A percentile compares a stretch with the other conserved stretches of the same genome.
phyloP scores from a whole-genome alignment of 2,329 filamentous ascomycete genomes.

The Fusarium bactridioides region DNA sequence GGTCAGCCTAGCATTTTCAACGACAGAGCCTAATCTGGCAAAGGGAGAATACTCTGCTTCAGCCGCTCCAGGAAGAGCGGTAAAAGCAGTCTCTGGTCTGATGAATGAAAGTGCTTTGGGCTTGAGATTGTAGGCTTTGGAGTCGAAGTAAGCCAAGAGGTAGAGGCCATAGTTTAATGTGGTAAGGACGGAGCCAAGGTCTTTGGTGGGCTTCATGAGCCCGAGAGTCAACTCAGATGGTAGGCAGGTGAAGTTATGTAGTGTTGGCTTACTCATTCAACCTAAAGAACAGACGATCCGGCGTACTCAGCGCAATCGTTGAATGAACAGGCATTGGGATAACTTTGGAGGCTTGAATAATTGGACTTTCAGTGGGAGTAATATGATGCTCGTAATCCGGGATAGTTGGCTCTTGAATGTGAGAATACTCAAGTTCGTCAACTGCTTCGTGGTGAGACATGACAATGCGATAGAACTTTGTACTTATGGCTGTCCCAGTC shows the following conservation, averaged over 20 bases:
- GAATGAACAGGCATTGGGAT: neutral
- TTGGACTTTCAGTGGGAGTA: neutral
- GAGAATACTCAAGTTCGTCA: no score
- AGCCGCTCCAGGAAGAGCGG: fast-evolving
- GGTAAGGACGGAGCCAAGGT: neutral
- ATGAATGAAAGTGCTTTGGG: neutral
- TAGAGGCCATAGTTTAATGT: neutral
- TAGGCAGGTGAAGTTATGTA: neutral
- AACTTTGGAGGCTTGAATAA: fast-evolving
- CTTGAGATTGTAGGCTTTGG: neutral
- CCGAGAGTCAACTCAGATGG: neutral
- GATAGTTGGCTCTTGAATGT: no score
- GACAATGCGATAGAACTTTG: no score
- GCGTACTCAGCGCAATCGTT: neutral
- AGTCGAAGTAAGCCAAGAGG: neutral
- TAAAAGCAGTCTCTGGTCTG: neutral
- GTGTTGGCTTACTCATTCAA: neutral
- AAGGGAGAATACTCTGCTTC: neutral
- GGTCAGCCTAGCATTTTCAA: neutral
- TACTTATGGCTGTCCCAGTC: no score
- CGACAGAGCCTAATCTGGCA: neutral
- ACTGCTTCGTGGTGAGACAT: no score
- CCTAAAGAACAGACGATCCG: neutral
- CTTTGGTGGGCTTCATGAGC: neutral
- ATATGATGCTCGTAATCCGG: neutral